Evolutionary conservation across 805 yeast species (phyloP), one percentile per base, ranked within the genome.

Genomic region (Myxozyma melibiosi): DNA sequence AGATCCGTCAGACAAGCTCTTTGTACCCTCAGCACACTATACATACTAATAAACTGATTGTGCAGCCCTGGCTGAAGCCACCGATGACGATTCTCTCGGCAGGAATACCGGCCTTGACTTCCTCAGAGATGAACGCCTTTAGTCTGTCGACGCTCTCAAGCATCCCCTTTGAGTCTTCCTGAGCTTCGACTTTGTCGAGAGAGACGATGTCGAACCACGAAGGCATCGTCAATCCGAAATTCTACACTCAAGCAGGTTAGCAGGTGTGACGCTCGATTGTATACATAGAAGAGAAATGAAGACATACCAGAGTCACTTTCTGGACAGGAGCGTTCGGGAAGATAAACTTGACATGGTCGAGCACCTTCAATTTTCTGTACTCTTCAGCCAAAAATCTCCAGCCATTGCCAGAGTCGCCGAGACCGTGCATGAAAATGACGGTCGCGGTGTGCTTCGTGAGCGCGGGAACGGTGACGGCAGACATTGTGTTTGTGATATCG

Each of bases 1-100:
- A n/a, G 27, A 9, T 50, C 14, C 9, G 35, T 24, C 7, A 4
- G 11, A 31, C 13, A 4, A 11, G 16, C 16, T 18, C 11, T 16
- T 2, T 14, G 14, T 18, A 1, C 20, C 13, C 4, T 14, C 22
- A 28, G 4, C 46, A 22, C 22, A 3, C 13, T 13, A 7, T 5
- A 54, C 69, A 18, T 54, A 66, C 68, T 2, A 88, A 89, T 57
- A 88, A 74, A 1, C 94, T 74, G 9, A 92, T 59, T 1, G 96
- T 90, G 47, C 90, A 95, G 53, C 99, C 99, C 73, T 94, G 99
- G 3, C 95, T 86, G 70, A 94, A 94, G 0, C 99, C 99, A 34
- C 98, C 98, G 55, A 94, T 76, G n/a, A 94, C 75, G 45, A 94
- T 86, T 51, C 86, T 81, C 34, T 68, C 65, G 11, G 74, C 55